These are phyloP conservation scores for Colletotrichum spinosum DNA, from an alignment of 2,329 filamentous ascomycete genomes.

Conservation along the genomic window DNA sequence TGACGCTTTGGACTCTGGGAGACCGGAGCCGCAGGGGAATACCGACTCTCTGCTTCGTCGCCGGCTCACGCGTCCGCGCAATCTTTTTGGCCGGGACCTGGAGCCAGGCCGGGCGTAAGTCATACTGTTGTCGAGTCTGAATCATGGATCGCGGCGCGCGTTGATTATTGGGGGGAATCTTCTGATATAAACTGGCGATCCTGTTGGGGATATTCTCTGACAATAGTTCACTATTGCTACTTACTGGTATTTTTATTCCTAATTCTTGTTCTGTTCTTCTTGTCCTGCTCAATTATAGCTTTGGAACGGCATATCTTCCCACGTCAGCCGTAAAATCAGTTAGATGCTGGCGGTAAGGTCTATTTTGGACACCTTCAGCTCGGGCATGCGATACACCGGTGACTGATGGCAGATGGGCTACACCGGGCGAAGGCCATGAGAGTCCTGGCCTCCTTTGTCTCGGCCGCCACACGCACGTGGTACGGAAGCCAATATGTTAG, in stretches of 20 bases:
- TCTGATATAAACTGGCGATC: neutral
- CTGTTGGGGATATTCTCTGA: no score
- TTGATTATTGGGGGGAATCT: neutral
- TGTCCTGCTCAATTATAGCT: no score
- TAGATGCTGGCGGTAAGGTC: neutral
- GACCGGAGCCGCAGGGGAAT: neutral
- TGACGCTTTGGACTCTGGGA: neutral
- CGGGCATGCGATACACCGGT: conserved; percentile 12
- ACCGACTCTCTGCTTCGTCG: neutral
- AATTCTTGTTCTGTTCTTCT: no score
- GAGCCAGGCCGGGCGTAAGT: neutral
- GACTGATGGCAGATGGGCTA: conserved; percentile 3
- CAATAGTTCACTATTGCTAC: no score
- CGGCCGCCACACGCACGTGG: conserved; percentile 41
- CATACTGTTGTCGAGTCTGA: neutral
- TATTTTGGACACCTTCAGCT: conserved; percentile 37
- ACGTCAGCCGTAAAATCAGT: no score
- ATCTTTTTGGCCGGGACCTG: neutral
- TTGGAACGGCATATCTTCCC: no score
- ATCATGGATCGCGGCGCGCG: neutral
- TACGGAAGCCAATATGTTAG: conserved; percentile 39
- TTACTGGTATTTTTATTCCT: fast-evolving
- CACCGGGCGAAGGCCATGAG: conserved; percentile 12
- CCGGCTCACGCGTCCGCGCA: neutral
- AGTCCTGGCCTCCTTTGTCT: conserved; percentile 38